Conservation (phyloP, 2,329 filamentous ascomycete species). For the Pleomassaria siparia region DNA sequence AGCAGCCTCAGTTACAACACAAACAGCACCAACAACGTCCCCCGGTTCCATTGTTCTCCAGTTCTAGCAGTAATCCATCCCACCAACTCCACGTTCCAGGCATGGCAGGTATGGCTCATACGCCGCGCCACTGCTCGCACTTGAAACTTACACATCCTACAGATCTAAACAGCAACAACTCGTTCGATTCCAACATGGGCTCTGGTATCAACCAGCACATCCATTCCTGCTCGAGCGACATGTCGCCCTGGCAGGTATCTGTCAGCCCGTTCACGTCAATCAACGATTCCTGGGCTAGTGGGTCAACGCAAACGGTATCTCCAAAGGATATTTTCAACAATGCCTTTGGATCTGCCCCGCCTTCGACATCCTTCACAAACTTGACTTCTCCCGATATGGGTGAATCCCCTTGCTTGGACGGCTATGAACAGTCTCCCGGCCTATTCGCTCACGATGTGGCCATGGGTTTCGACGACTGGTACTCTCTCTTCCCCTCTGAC, state of each 20-base stretch:
- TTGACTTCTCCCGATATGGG: slow-evolving; percentile 80
- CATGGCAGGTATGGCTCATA: slow-evolving; percentile 42
- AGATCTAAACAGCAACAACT: slow-evolving; percentile 43
- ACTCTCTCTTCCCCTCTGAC: slow-evolving; percentile 68
- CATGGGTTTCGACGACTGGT: slow-evolving; percentile 66
- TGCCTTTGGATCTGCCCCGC: slow-evolving; percentile 72
- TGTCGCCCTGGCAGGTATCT: slow-evolving; percentile 30
- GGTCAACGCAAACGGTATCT: slow-evolving; percentile 66
- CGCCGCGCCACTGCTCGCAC: slow-evolving; percentile 8
- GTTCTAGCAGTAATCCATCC: slow-evolving; percentile 58
- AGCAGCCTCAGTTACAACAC: slow-evolving; percentile 44
- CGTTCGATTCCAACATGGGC: slow-evolving; percentile 50
- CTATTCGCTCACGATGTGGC: slow-evolving; percentile 64
- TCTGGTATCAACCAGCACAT: slow-evolving; percentile 45
- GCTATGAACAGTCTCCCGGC: slow-evolving; percentile 72
- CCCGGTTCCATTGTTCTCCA: slow-evolving; percentile 70
- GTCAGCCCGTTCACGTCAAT: slow-evolving; percentile 47
- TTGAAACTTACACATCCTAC: slow-evolving; percentile 32
- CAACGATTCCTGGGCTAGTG: slow-evolving; percentile 46
- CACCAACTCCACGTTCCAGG: slow-evolving; percentile 41
- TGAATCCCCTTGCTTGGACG: slow-evolving; percentile 75
- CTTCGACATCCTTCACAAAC: slow-evolving; percentile 78
- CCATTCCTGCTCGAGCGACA: slow-evolving; percentile 40
- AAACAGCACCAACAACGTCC: too few species aligned
- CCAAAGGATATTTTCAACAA: slow-evolving; percentile 79